Conservation (phyloP, 2,329 filamentous ascomycete species). For the Parafenestella ontariensis region DNA sequence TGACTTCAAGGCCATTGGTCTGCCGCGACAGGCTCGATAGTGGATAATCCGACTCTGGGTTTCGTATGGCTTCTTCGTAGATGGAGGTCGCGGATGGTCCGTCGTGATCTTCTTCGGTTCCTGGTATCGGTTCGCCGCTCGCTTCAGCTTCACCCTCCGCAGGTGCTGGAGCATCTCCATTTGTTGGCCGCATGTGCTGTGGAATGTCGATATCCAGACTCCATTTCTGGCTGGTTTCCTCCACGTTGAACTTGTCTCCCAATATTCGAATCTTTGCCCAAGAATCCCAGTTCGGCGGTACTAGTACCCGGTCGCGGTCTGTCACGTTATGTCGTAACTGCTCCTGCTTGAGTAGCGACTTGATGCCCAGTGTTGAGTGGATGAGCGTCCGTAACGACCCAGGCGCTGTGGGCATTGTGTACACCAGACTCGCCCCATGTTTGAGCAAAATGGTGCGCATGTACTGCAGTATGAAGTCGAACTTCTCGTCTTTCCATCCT, state of each 20-base stretch:
- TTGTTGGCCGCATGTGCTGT: slow-evolving; percentile 30
- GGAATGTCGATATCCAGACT: slow-evolving; percentile 74
- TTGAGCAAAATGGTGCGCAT: slow-evolving; percentile 87
- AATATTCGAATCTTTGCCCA: slow-evolving; percentile 97
- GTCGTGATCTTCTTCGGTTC: slow-evolving; percentile 22
- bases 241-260: slow-evolving; percentile 89
- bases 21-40: slow-evolving; percentile 52
- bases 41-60: slow-evolving; percentile 66
- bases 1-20: slow-evolving; percentile 63
- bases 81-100: slow-evolving; percentile 69
- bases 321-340: slow-evolving; percentile 74
- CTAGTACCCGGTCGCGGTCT: slow-evolving; percentile 90
- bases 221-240: slow-evolving; percentile 85
- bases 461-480: slow-evolving; percentile 94
- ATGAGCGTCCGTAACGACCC: slow-evolving; percentile 81
- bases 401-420: slow-evolving; percentile 60
- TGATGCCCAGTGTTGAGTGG: slow-evolving; percentile 85
- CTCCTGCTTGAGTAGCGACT: slow-evolving; percentile 70
- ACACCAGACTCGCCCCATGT: slow-evolving; percentile 65
- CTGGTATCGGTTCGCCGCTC: slow-evolving; percentile 13
- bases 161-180: slow-evolving; percentile 24
- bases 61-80: slow-evolving; percentile 81
- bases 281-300: slow-evolving; percentile 97
- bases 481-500: slow-evolving; percentile 94
- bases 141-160: slow-evolving; percentile 17